phyloP scores from a whole-genome alignment of 2,329 filamentous ascomycete genomes.

The Cercospora zeina region DNA sequence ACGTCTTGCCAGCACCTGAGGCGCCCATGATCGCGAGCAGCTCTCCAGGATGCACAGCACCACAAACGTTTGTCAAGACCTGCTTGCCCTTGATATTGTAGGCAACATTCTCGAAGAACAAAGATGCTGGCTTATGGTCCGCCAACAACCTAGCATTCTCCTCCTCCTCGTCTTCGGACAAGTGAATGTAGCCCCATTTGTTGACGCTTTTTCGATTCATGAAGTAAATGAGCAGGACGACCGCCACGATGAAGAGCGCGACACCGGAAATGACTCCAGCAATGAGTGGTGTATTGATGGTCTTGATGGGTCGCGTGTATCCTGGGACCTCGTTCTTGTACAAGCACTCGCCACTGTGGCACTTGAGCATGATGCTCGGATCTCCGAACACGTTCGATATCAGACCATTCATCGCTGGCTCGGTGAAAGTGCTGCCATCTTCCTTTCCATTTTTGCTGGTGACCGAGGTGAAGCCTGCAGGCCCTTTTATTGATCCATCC shows the following conservation, averaged over 20 bases:
- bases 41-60: constrained; percentile 90
- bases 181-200: constrained; percentile 68
- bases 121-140: constrained; percentile 84
- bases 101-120: constrained; percentile 84
- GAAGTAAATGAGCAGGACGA: constrained; percentile 84
- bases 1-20: constrained; percentile 95
- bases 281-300: constrained; percentile 95
- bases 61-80: constrained; percentile 77
- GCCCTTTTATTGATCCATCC: constrained; percentile 77
- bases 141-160: constrained; percentile 82
- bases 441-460: constrained; percentile 58
- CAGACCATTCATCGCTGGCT: constrained; percentile 88
- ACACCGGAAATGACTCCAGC: constrained; percentile 86
- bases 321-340: constrained; percentile 91
- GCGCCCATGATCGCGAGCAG: constrained; percentile 97
- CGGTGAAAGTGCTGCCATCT: constrained; percentile 79
- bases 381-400: constrained; percentile 90
- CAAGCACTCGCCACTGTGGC: constrained; percentile 85
- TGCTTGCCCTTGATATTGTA: constrained; percentile 86
- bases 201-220: constrained; percentile 70
- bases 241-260: constrained; percentile 82
- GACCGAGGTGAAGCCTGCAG: constrained; percentile 76
- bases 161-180: constrained; percentile 80
- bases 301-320: constrained; percentile 82
- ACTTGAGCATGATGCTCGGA: constrained; percentile 78